A percentile compares a stretch with the other conserved stretches of the same genome.
Evolutionary conservation across 2,329 filamentous ascomycete species (phyloP).

Genomic region (Helotiales sp.): DNA sequence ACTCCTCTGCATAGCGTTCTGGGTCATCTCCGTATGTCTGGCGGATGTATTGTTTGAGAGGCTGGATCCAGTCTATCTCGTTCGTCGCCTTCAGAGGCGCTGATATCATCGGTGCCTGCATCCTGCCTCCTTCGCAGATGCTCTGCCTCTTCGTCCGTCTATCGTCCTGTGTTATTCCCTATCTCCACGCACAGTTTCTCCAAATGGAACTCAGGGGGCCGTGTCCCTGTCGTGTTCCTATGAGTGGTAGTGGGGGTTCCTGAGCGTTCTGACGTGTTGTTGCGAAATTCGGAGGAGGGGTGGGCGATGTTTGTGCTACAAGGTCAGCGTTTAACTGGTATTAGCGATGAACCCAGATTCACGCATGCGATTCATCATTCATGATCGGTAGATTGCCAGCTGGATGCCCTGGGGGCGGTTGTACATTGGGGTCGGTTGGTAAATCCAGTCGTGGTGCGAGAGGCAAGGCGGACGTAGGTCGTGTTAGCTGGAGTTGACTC

Average conservation of each 20-base stretch:
- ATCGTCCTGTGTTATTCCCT: constrained; percentile 41
- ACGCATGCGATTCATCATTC: constrained; percentile 35
- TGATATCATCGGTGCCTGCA: constrained; percentile 94
- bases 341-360: constrained; percentile 24
- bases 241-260: constrained; percentile 20
- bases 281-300: constrained; percentile 26
- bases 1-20: constrained; percentile 94
- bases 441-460: constrained; percentile 8
- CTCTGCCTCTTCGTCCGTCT: constrained; percentile 37
- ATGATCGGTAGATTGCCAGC: constrained; percentile 28
- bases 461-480: constrained; percentile 14
- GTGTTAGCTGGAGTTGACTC: constrained; percentile 21
- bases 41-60: constrained; percentile 91
- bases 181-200: constrained; percentile 3
- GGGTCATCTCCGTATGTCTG: constrained; percentile 95
- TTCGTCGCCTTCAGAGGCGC: constrained; percentile 91
- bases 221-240: background rate
- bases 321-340: constrained; percentile 24
- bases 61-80: constrained; percentile 96
- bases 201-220: background rate
- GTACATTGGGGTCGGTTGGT: constrained; percentile 7
- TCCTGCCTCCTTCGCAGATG: constrained; percentile 48
- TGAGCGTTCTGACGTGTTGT: constrained; percentile 21
- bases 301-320: constrained; percentile 12
- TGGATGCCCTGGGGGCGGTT: background rate